Conservation (phyloP, 2,329 filamentous ascomycete genomes). For the Berkeleyomyces rouxiae region DNA sequence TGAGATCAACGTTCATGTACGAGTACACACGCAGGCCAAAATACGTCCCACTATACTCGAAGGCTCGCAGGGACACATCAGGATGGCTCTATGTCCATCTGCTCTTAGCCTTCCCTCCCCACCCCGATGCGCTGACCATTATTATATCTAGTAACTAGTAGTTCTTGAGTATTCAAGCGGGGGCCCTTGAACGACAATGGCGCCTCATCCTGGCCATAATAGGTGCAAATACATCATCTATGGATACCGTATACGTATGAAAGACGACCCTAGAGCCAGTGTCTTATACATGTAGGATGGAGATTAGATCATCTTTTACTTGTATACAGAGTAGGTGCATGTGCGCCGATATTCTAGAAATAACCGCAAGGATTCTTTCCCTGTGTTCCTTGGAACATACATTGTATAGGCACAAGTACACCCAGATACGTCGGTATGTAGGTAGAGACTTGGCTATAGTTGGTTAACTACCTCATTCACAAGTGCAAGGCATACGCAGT, state of each 20-base stretch:
- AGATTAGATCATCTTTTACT: background rate
- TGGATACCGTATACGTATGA: background rate
- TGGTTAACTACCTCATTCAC: background rate
- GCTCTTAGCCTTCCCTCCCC: background rate
- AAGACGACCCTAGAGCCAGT: background rate
- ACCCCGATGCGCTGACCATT: background rate
- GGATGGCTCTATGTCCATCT: too few species aligned
- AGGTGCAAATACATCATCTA: background rate
- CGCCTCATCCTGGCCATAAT: background rate
- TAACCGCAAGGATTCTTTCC: background rate
- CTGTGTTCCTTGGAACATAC: background rate
- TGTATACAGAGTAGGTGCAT: background rate
- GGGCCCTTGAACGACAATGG: background rate
- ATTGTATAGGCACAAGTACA: background rate
- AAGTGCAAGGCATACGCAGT: background rate
- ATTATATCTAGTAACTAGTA: too few species aligned
- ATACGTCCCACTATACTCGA: too few species aligned
- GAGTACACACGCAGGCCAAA: too few species aligned
- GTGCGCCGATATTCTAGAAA: background rate
- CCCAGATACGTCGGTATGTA: background rate
- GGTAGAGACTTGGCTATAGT: background rate
- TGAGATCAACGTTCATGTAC: too few species aligned
- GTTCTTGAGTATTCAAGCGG: background rate
- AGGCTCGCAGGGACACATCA: too few species aligned
- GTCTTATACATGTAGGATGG: background rate